Percentiles rank a stretch among this genome's conserved stretches.
Evolutionary conservation across 1,284 basidiomycete genomes (phyloP).

Genomic region (Hemileia vastatrix): DNA sequence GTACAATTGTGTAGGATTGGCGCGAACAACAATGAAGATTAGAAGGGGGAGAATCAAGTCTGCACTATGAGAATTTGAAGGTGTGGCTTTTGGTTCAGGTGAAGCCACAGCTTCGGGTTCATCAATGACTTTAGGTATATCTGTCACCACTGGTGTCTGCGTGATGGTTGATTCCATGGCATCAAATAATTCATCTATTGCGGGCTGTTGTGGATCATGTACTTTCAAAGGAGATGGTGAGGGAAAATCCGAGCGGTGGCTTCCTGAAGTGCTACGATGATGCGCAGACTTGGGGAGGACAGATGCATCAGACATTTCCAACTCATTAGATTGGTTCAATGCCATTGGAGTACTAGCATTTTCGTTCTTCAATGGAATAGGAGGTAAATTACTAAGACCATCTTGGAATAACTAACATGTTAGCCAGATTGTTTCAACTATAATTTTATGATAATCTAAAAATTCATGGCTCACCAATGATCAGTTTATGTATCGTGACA

Average conservation of each 20-base stretch:
- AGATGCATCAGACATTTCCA: constrained; percentile 38
- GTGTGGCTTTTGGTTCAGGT: background rate
- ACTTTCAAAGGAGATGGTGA: constrained; percentile 12
- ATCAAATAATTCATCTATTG: constrained; percentile 1
- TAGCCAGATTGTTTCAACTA: no score
- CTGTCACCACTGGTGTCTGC: no score
- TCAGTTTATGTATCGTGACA: constrained; percentile 17
- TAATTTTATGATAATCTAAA: background rate
- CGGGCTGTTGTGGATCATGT: background rate
- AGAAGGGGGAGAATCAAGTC: constrained; percentile 77
- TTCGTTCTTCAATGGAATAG: constrained; percentile 38
- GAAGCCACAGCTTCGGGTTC: background rate
- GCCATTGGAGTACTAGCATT: constrained; percentile 2
- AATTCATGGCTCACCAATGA: constrained; percentile 19
- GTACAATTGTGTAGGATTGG: constrained; percentile 72
- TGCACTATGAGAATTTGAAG: constrained; percentile 39
- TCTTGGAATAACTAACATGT: constrained; percentile 5
- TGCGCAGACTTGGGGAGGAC: background rate
- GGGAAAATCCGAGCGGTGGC: background rate
- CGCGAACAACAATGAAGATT: constrained; percentile 80
- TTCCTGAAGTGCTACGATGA: background rate
- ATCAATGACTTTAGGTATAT: no score
- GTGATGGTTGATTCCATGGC: no score
- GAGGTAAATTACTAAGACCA: constrained; percentile 32
- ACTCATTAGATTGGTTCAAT: constrained; percentile 17